These are phyloP conservation scores for Dryas octopetala DNA, from an alignment of 306 rosid genomes.

Conservation along the genomic window DNA sequence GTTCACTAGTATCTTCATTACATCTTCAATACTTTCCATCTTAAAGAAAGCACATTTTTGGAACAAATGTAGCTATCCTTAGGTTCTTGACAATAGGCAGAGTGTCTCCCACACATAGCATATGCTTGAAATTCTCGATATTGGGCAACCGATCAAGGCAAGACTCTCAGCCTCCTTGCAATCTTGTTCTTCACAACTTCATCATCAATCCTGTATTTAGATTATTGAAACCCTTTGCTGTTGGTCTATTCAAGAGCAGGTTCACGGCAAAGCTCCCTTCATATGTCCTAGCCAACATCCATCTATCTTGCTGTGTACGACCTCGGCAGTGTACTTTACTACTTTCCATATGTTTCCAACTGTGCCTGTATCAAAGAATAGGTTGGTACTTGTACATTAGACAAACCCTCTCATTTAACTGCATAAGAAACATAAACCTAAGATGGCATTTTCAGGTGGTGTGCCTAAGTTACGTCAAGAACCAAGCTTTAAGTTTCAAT, in stretches of 20 bases:
- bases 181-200: background rate
- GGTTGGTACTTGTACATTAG: background rate
- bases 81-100: background rate
- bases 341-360: background rate
- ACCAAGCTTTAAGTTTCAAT: background rate
- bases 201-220: background rate
- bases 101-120: background rate
- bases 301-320: background rate
- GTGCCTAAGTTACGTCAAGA: background rate
- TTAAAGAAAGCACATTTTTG: background rate
- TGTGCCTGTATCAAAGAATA: background rate
- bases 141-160: background rate
- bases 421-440: background rate
- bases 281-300: no score
- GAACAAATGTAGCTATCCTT: background rate
- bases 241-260: background rate
- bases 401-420: background rate
- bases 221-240: background rate
- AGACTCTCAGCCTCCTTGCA: background rate
- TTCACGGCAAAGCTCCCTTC: background rate
- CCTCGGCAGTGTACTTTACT: background rate
- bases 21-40: background rate
- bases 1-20: background rate
- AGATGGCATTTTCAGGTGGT: background rate
- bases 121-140: no score